Base-by-base conservation (phyloP, 805 yeast genomes). In the Barnettozyma pratensis region DNA sequence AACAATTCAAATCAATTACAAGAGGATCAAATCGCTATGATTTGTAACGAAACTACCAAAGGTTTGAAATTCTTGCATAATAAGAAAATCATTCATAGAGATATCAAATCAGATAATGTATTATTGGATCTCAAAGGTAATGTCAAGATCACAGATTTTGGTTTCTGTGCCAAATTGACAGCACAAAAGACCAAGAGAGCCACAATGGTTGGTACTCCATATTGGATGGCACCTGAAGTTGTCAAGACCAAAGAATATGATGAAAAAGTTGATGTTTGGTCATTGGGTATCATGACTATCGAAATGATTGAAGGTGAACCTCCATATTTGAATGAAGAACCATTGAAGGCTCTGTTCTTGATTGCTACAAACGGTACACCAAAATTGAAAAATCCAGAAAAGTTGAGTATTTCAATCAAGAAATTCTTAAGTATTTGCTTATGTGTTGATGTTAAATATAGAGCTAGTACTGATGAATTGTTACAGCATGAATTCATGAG, bases 151-250 rank as follows among this genome's bases (percentile, higher is more conserved):
- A 95, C 99, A 1, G 99, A 94, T 72, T 94, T 94, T 67, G 96
- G 96, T 0, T 94, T 92, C 73, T 94, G 99, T 71, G 99, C 99
- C 0, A 95, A 90, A 67, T 70, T 87, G 56, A 87, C 88, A 12
- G 91, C 86, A 48, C 81, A 82, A 55, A 85, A 87, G 64, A 80
- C 86, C 46, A 91, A 92, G 65, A 81, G 99, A 62, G 95, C 97
- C 7, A 94, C 99, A 3, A 87, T 94, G 96, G 99, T 94, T 19
- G 99, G 99, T 35, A 94, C 99, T 0, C 99, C 99, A 11, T 94
- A 94, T 65, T 94, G 99, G 99, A 94, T 94, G 99, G 99, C 99
- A 0, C 99, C 99, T 1, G 99, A 94, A 67, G 98, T 94, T 45
- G 97, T 94, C 28, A 84, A 90, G 48, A 85, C 95, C 54, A 89